Percentiles rank a stretch among this genome's conserved stretches.
These are phyloP conservation scores for Geoglossum cookeanum DNA, from an alignment of 2,329 filamentous ascomycete species.

Conservation along the genomic window DNA sequence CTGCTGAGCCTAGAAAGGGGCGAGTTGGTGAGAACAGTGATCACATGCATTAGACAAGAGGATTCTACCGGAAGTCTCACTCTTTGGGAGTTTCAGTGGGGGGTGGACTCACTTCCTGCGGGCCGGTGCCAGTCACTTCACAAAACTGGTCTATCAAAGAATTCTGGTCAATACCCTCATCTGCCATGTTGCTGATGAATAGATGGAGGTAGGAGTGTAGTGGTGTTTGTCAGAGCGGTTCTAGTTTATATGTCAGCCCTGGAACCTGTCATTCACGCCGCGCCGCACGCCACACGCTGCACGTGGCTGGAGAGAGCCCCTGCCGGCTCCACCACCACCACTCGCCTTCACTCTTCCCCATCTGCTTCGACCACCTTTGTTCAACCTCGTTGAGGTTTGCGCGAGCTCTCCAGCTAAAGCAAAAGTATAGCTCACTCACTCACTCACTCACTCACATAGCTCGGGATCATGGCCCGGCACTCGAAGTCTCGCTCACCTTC, in stretches of 20 bases:
- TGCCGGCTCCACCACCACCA: not conserved
- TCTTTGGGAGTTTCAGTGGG: not conserved
- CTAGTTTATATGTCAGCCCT: no score
- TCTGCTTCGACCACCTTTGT: not conserved
- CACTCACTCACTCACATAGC: constrained; percentile 8
- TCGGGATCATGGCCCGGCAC: constrained; percentile 35
- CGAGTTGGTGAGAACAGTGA: constrained; percentile 5
- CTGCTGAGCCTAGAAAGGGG: constrained; percentile 36
- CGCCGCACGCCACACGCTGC: not conserved
- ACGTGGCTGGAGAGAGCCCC: not conserved
- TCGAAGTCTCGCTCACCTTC: constrained; percentile 68
- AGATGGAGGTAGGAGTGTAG: not conserved
- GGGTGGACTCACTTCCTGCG: constrained; percentile 14
- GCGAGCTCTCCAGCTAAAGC: not conserved
- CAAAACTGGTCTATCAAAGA: constrained; percentile 20
- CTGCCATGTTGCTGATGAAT: constrained; percentile 4
- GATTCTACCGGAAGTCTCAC: not conserved
- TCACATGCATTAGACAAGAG: no score
- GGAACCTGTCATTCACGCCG: no score
- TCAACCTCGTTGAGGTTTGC: not conserved
- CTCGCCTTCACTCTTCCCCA: not conserved
- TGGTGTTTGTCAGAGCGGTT: no score
- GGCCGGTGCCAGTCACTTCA: constrained; percentile 18
- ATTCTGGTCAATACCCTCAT: constrained; percentile 16
- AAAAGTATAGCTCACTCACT: constrained; percentile 15